Conservation (phyloP, 148 eudicot genomes). For the Cornus suecica region DNA sequence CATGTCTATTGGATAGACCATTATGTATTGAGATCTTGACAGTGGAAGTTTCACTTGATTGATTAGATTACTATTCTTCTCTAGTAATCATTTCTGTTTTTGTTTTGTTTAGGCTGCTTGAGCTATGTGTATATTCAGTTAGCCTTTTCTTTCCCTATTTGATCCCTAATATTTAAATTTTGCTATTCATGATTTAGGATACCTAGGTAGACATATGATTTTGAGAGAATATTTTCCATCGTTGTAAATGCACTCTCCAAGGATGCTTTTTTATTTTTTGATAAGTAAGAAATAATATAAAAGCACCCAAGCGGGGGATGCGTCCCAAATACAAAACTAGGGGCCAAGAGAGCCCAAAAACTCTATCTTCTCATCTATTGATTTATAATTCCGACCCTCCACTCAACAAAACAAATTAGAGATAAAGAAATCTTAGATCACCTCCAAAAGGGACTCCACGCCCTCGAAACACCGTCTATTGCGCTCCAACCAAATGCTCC, state of each 20-base stretch:
- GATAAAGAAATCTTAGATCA: too few species aligned
- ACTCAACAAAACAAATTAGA: too few species aligned
- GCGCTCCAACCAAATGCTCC: too few species aligned
- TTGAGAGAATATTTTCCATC: background rate
- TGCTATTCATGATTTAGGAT: background rate
- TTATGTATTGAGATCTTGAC: background rate
- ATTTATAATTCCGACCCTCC: too few species aligned
- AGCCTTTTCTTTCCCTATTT: background rate
- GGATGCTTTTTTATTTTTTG: background rate
- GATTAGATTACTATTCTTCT: background rate
- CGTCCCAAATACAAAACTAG: too few species aligned
- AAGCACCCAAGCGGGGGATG: too few species aligned
- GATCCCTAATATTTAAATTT: background rate
- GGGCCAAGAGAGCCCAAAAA: too few species aligned
- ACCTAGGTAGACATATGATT: background rate
- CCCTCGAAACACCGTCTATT: too few species aligned
- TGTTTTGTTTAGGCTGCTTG: background rate
- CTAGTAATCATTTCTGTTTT: background rate
- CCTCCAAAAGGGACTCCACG: too few species aligned
- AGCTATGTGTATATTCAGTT: background rate
- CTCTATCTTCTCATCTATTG: too few species aligned
- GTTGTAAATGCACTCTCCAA: background rate
- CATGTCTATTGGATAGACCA: background rate
- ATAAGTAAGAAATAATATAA: too few species aligned
- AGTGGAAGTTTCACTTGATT: background rate